phyloP scores from a whole-genome alignment of 2,329 filamentous ascomycete species.

The Paradendryphiella salina region DNA sequence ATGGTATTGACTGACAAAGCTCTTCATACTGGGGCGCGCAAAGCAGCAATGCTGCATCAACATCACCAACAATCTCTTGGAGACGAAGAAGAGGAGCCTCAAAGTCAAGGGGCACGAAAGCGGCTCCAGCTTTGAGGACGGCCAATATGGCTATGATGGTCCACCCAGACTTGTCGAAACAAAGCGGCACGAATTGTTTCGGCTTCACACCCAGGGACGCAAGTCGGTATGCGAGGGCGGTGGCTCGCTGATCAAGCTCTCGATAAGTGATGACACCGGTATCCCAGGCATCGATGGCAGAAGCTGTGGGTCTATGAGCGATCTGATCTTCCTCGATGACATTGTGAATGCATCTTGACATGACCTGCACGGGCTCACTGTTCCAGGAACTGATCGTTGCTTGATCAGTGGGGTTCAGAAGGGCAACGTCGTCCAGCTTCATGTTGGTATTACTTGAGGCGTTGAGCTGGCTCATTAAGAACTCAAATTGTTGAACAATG shows the following conservation, averaged over 20 bases:
- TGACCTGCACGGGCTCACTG: constrained; percentile 23
- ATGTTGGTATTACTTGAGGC: constrained; percentile 9
- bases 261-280: constrained; percentile 30
- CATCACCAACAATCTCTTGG: constrained; percentile 40
- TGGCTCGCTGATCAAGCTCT: constrained; percentile 35
- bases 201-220: constrained; percentile 31
- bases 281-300: constrained; percentile 40
- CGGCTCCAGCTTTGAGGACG: constrained; percentile 44
- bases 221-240: constrained; percentile 31
- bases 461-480: constrained; percentile 33
- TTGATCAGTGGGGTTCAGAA: constrained; percentile 30
- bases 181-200: constrained; percentile 37
- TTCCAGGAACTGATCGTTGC: constrained; percentile 33
- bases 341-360: constrained; percentile 37
- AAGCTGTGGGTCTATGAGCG: constrained; percentile 20
- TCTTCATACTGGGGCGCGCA: constrained; percentile 31
- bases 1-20: constrained; percentile 33
- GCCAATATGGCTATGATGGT: constrained; percentile 44
- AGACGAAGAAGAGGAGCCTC: constrained; percentile 44
- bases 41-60: constrained; percentile 35
- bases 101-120: constrained; percentile 47
- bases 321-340: constrained; percentile 33
- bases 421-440: constrained; percentile 22
- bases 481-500: constrained; percentile 37
- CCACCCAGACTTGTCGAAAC: constrained; percentile 45